Evolutionary conservation across 768 basidiomycete genomes (phyloP).

Genomic region (Rhizopogon rudus): DNA sequence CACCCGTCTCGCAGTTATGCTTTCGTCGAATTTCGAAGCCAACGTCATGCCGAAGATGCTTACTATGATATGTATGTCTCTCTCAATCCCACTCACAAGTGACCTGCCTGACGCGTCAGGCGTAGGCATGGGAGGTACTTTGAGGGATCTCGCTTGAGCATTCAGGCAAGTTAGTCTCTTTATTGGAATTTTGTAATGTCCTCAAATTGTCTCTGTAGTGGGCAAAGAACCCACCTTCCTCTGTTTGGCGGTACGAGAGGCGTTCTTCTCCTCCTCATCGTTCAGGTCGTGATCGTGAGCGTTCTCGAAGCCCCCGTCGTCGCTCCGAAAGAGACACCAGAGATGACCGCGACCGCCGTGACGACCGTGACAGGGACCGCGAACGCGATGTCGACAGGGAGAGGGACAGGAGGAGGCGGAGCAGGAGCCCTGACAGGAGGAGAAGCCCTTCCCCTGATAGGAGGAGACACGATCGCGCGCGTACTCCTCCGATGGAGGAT

Average conservation of each 20-base stretch:
- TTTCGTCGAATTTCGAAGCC: slow-evolving; percentile 79
- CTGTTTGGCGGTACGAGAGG: slow-evolving; percentile 76
- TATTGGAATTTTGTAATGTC: background rate
- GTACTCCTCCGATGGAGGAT: slow-evolving; percentile 45
- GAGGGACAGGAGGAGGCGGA: slow-evolving; percentile 44
- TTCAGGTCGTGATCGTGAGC: slow-evolving; percentile 35
- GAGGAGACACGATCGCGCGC: slow-evolving; percentile 42
- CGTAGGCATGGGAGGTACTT: slow-evolving; percentile 71
- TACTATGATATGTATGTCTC: slow-evolving; percentile 74
- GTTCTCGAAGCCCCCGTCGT: slow-evolving; percentile 53
- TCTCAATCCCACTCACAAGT: background rate
- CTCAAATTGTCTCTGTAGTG: slow-evolving; percentile 39
- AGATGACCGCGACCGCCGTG: slow-evolving; percentile 31
- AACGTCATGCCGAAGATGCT: slow-evolving; percentile 76
- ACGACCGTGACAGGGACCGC: slow-evolving; percentile 25
- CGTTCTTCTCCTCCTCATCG: slow-evolving; percentile 41
- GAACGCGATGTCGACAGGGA: slow-evolving; percentile 33
- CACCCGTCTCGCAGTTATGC: slow-evolving; percentile 64
- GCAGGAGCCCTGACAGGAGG: slow-evolving; percentile 43
- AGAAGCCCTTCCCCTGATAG: slow-evolving; percentile 42
- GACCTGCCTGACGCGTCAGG: slow-evolving; percentile 8
- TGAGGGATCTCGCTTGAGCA: slow-evolving; percentile 69
- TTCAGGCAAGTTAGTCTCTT: slow-evolving; percentile 48
- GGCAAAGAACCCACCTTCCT: slow-evolving; percentile 80
- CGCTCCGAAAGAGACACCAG: slow-evolving; percentile 29